Evolutionary conservation across 139 green algal species (phyloP).

Genomic region (Chlorella vulgaris): DNA sequence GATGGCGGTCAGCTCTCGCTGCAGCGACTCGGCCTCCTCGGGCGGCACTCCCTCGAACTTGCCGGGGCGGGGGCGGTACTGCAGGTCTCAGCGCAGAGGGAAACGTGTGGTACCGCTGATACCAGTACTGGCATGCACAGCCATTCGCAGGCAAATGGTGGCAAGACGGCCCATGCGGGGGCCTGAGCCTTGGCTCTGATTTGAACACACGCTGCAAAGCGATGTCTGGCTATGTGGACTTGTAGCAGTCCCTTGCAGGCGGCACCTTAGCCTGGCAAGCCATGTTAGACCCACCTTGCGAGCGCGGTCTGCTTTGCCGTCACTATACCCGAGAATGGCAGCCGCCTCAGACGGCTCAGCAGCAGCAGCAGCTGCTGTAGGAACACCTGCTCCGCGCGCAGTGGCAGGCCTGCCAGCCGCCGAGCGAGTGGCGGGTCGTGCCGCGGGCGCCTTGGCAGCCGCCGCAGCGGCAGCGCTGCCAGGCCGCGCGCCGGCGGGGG

Average conservation of each 20-base stretch:
- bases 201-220: too few relatives aligned
- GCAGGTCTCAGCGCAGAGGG: neutral
- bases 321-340: constrained; percentile 55
- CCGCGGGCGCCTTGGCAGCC: neutral
- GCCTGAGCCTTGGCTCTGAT: too few relatives aligned
- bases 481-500: neutral
- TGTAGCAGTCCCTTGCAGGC: neutral
- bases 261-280: neutral
- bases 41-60: constrained; percentile 73
- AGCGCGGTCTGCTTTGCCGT: constrained; percentile 72
- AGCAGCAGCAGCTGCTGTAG: too few relatives aligned
- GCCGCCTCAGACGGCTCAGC: neutral
- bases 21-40: constrained; percentile 71
- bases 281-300: constrained; percentile 26
- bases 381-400: neutral
- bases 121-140: too few relatives aligned
- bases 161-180: too few relatives aligned
- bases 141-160: neutral
- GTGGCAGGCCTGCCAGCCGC: neutral
- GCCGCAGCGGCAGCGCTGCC: too few relatives aligned
- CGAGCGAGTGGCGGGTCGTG: neutral
- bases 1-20: constrained; percentile 65
- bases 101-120: too few relatives aligned
- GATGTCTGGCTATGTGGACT: too few relatives aligned
- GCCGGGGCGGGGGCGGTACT: constrained; percentile 59